Evolutionary conservation across 192 early-diverging fungal species (phyloP).

Genomic region (Entophlyctis luteolus): DNA sequence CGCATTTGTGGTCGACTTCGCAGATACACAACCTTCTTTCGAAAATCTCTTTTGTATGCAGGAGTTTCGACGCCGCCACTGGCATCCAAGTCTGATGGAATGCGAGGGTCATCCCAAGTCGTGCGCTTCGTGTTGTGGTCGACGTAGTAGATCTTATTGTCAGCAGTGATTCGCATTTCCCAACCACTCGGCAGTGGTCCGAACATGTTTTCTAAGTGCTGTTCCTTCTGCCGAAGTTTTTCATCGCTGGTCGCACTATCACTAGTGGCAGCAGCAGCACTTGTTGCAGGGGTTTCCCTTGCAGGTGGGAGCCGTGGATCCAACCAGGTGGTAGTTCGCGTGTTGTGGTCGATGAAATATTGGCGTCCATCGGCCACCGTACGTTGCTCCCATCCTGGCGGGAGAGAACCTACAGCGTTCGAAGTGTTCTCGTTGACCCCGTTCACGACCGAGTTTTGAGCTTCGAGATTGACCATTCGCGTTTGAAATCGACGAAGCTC

Average conservation of each 20-base stretch:
- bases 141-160: constrained; percentile 82
- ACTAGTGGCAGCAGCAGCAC: not conserved
- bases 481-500: no score
- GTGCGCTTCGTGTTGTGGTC: constrained; percentile 83
- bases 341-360: constrained; percentile 88
- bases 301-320: no score
- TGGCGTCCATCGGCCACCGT: constrained; percentile 59
- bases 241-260: not conserved
- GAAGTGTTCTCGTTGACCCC: no score
- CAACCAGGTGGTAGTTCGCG: constrained; percentile 81
- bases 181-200: no score
- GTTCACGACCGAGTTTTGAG: no score
- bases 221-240: no score
- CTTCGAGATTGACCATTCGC: no score
- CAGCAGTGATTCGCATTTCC: constrained; percentile 31
- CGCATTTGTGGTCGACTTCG: constrained; percentile 87
- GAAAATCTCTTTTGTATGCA: constrained; percentile 98
- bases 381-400: not conserved
- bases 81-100: no score
- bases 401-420: no score
- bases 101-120: constrained; percentile 86
- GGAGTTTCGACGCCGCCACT: constrained; percentile 87
- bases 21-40: constrained; percentile 96
- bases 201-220: no score
- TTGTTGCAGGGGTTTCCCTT: no score